Percentiles rank a stretch among this genome's conserved stretches.
These are phyloP conservation scores for Mortierella claussenii DNA, from an alignment of 192 early-diverging fungal species.

Conservation along the genomic window DNA sequence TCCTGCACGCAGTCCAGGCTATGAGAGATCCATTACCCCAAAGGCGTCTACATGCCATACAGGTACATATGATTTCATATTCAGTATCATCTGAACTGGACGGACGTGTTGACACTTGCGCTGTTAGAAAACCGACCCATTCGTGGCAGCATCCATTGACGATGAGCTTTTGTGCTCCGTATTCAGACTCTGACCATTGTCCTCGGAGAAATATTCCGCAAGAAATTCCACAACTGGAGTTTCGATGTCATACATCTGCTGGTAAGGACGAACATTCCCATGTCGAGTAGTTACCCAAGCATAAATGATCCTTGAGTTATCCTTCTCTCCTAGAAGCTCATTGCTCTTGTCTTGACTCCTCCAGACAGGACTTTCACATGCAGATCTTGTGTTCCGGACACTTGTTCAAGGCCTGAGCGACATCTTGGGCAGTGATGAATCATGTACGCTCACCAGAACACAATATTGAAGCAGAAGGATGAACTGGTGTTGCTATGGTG, in stretches of 20 bases:
- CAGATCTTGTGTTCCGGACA: slow-evolving; percentile 49
- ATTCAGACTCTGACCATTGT: slow-evolving; percentile 55
- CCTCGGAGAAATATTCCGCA: slow-evolving; percentile 61
- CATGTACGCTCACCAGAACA: slow-evolving; percentile 17
- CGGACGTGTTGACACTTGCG: too few relatives aligned
- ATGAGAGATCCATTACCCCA: slow-evolving; percentile 55
- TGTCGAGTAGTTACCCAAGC: too few relatives aligned
- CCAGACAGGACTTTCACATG: slow-evolving; percentile 43
- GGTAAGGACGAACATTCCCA: slow-evolving; percentile 33
- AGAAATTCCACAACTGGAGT: slow-evolving; percentile 65
- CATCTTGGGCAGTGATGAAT: slow-evolving; percentile 30
- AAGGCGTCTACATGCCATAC: slow-evolving; percentile 46
- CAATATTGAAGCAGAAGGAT: background rate
- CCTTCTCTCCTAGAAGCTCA: too few relatives aligned
- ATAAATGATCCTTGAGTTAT: too few relatives aligned
- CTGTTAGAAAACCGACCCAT: too few relatives aligned
- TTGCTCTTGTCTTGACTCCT: slow-evolving; percentile 5
- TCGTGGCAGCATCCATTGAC: too few relatives aligned
- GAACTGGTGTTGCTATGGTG: background rate
- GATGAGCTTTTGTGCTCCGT: too few relatives aligned
- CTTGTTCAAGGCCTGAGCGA: slow-evolving; percentile 25
- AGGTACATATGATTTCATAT: slow-evolving; percentile 20
- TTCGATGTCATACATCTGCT: slow-evolving; percentile 65
- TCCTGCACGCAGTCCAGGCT: slow-evolving; percentile 54
- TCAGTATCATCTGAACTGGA: too few relatives aligned